Percentiles rank a stretch among this genome's conserved stretches.
Evolutionary conservation across 2,329 filamentous ascomycete genomes (phyloP).

Genomic region (Aureobasidium sp.): DNA sequence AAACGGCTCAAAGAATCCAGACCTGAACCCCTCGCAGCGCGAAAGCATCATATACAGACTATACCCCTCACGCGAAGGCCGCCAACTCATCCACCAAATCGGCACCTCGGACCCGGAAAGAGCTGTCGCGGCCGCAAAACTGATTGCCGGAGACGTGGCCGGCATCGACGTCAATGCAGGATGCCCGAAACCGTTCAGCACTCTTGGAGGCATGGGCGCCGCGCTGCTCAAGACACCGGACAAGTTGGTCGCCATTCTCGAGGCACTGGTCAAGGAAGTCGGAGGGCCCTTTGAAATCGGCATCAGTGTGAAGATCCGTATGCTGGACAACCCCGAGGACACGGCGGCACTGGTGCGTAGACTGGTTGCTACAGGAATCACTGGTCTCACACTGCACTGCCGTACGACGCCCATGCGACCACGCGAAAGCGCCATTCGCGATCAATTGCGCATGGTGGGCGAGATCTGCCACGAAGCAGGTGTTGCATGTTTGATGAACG

Average conservation of each 20-base stretch:
- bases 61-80: conserved; percentile 66
- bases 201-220: conserved; percentile 88
- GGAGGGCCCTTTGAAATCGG: conserved; percentile 73
- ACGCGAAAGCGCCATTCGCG: conserved; percentile 74
- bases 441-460: conserved; percentile 76
- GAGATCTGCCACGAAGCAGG: conserved; percentile 72
- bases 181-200: conserved; percentile 97
- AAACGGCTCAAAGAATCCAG: conserved; percentile 54
- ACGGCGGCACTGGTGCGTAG: conserved; percentile 70
- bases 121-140: conserved; percentile 72
- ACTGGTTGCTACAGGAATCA: conserved; percentile 82
- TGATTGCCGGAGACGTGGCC: conserved; percentile 79
- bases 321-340: conserved; percentile 66
- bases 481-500: conserved; percentile 92
- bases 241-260: conserved; percentile 70
- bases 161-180: conserved; percentile 97
- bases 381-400: conserved; percentile 86
- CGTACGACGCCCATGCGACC: conserved; percentile 94
- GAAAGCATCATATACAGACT: conserved; percentile 73
- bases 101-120: conserved; percentile 75
- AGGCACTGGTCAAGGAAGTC: conserved; percentile 71
- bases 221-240: conserved; percentile 81
- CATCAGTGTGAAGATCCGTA: conserved; percentile 92
- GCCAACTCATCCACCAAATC: conserved; percentile 79
- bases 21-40: conserved; percentile 39